Evolutionary conservation across 1,139 yeast species (phyloP).

Genomic region (Pichia sp.): DNA sequence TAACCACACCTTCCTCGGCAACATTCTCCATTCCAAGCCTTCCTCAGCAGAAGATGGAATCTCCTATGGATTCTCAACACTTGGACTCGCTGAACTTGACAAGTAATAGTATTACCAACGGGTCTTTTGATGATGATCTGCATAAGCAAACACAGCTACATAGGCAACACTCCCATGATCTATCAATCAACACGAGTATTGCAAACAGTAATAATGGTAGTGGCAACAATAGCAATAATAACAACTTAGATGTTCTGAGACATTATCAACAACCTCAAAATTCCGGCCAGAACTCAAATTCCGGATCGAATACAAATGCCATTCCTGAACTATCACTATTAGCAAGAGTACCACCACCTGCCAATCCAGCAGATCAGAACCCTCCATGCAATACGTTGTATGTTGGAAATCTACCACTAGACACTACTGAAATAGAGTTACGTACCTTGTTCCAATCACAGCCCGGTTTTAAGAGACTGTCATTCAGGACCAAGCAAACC

Average conservation of each 20-base stretch:
- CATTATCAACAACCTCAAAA: background rate
- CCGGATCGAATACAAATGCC: conserved; percentile 7
- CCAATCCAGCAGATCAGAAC: conserved; percentile 97
- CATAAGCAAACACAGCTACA: conserved; percentile 22
- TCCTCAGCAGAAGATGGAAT: conserved; percentile 2
- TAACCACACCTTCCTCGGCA: conserved; percentile 9
- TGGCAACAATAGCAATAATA: background rate
- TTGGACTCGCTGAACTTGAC: conserved; percentile 5
- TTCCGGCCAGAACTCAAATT: conserved; percentile 20
- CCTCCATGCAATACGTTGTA: conserved; percentile 97
- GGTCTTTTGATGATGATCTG: conserved; percentile 11
- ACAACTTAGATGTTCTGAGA: background rate
- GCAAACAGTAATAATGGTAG: background rate
- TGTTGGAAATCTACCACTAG: conserved; percentile 96
- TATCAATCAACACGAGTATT: conserved; percentile 1
- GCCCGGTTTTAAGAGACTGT: conserved; percentile 85
- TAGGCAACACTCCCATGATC: conserved; percentile 17
- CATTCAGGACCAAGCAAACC: conserved; percentile 74
- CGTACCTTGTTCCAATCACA: conserved; percentile 84
- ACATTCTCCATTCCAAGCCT: conserved; percentile 21
- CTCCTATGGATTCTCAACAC: background rate
- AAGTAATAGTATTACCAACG: background rate
- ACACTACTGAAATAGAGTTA: conserved; percentile 90
- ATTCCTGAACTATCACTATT: conserved; percentile 68
- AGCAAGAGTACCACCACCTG: conserved; percentile 89